Conservation (phyloP, 2,329 filamentous ascomycete species). For the Aspergillus latus region DNA sequence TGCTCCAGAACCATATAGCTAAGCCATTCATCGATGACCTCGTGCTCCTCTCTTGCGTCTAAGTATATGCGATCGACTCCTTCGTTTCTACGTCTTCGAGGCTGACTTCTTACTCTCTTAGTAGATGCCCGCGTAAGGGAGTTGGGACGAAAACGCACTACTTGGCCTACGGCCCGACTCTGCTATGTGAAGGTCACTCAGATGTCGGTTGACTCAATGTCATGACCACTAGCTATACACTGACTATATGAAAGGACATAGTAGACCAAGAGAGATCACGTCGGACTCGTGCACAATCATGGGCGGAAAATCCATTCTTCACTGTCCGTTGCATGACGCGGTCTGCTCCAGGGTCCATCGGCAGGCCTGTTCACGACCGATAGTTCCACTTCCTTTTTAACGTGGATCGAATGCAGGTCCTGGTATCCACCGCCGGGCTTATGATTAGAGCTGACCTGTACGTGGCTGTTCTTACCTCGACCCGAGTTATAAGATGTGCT, state of each 20-base stretch:
- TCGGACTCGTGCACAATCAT: neutral
- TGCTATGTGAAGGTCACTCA: neutral
- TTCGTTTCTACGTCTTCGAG: too few species aligned
- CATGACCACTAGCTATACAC: too few species aligned
- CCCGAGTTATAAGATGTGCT: conserved; percentile 2
- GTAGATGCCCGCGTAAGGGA: too few species aligned
- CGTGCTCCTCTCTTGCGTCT: too few species aligned
- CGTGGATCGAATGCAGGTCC: conserved; percentile 6
- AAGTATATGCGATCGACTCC: too few species aligned
- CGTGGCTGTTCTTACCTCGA: neutral
- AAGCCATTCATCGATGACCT: too few species aligned
- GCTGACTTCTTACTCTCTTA: too few species aligned
- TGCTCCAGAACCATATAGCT: too few species aligned
- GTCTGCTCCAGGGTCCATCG: neutral
- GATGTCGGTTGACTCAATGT: neutral
- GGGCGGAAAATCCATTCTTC: conserved; percentile 11
- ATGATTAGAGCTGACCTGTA: neutral
- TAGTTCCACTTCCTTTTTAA: conserved; percentile 9
- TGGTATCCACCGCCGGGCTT: neutral
- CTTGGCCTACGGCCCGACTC: too few species aligned
- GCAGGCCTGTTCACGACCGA: neutral
- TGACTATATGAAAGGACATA: too few species aligned
- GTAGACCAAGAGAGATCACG: too few species aligned
- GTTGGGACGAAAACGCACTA: too few species aligned
- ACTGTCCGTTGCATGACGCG: neutral